Percentiles rank a stretch among this genome's conserved stretches.
Evolutionary conservation across 2,329 filamentous ascomycete genomes (phyloP).

Genomic region (Aspergillus fischeri): DNA sequence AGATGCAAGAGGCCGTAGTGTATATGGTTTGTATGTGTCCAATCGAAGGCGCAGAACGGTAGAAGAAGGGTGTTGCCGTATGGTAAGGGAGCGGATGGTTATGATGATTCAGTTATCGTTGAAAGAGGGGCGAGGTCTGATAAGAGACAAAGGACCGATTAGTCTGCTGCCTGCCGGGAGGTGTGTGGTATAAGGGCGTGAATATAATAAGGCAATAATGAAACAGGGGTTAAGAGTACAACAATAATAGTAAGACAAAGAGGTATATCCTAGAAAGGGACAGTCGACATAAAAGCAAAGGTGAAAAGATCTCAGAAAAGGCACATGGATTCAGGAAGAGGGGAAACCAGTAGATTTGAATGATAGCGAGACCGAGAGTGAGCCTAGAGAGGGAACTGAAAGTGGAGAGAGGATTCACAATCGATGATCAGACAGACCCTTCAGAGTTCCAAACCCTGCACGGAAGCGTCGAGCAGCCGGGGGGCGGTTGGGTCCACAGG

Average conservation of each 20-base stretch:
- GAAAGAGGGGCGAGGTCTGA: constrained; percentile 12
- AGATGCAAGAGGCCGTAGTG: constrained; percentile 12
- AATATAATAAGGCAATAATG: neutral
- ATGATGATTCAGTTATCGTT: constrained; percentile 2
- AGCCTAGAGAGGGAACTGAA: neutral
- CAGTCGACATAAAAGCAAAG: neutral
- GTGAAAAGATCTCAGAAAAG: neutral
- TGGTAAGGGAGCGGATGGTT: neutral
- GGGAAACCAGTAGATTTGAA: neutral
- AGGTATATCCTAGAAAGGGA: neutral
- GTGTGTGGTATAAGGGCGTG: neutral
- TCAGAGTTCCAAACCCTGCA: constrained; percentile 11
- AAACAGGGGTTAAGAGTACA: neutral
- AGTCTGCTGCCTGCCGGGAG: constrained; percentile 8
- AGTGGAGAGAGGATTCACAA: constrained; percentile 3
- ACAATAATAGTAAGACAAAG: neutral
- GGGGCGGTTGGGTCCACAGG: constrained; percentile 7
- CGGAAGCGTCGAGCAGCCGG: constrained; percentile 13
- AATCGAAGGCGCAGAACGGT: constrained; percentile 4
- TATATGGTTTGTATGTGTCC: neutral
- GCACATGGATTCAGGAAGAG: neutral
- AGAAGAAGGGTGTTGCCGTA: neutral
- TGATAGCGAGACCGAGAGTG: neutral
- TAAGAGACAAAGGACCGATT: constrained; percentile 10
- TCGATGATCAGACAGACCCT: constrained; percentile 11